Conservation (phyloP, 2,329 filamentous ascomycete species). For the Biscogniauxia mediterranea region DNA sequence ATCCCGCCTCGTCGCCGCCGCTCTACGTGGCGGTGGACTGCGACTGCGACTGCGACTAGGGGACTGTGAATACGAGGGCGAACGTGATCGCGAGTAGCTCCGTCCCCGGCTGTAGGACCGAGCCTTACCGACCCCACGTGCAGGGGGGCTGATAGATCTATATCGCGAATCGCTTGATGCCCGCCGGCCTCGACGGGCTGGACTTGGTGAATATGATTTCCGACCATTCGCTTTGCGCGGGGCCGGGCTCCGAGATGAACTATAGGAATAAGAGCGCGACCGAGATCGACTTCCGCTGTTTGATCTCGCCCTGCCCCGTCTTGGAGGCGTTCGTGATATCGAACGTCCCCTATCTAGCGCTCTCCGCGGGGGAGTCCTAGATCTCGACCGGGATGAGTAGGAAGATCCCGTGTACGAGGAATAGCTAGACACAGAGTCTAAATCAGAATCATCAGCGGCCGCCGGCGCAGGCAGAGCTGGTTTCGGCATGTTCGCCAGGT, state of each 20-base stretch:
- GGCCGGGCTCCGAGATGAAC: constrained; percentile 28
- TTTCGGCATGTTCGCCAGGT: constrained; percentile 85
- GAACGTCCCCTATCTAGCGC: constrained; percentile 38
- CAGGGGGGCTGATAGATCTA: constrained; percentile 9
- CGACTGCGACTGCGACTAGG: constrained; percentile 25
- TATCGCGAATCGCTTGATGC: constrained; percentile 13
- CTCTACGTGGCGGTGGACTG: constrained; percentile 22
- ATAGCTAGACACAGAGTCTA: constrained; percentile 75
- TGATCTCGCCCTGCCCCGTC: constrained; percentile 32
- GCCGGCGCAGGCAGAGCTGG: constrained; percentile 70
- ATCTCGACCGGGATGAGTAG: constrained; percentile 53
- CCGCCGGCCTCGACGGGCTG: constrained; percentile 10
- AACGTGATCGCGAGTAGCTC: constrained; percentile 21
- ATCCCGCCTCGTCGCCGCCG: constrained; percentile 17
- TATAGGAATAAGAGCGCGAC: constrained; percentile 37
- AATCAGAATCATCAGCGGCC: constrained; percentile 58
- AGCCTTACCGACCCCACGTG: constrained; percentile 13
- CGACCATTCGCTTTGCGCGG: constrained; percentile 19
- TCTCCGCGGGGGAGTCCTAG: constrained; percentile 39
- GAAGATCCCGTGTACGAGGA: constrained; percentile 69
- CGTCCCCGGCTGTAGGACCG: constrained; percentile 25
- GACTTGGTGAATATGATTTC: constrained; percentile 7
- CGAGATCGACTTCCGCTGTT: constrained; percentile 35
- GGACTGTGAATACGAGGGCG: constrained; percentile 25
- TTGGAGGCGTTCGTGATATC: constrained; percentile 33